Base-by-base conservation (phyloP, 176 grass and related monocot genomes). In the Triticum monococcum region DNA sequence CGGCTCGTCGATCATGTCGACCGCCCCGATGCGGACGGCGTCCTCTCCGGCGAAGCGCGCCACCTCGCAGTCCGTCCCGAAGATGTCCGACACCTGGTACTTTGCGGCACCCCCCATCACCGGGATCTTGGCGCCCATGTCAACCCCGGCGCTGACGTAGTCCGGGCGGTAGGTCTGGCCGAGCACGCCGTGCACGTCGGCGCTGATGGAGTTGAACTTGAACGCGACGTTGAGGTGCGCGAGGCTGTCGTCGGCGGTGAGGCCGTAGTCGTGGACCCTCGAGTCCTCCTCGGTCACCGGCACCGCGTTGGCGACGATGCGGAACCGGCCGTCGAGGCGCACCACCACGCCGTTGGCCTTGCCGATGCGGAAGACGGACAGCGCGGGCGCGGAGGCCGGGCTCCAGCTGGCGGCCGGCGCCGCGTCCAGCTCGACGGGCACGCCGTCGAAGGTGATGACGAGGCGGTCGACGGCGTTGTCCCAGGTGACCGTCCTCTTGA, bases 211-310 rank as follows among this genome's bases (percentile, higher is more conserved):
- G 79, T 82, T 16, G 86, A 92, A 92, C 90, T 86, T 92, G 83
- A 92, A 92, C 3, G 72, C 90, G 22, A 89, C 79, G 83, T 92
- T 89, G 78, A 92, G 86, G 86, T 92, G 90, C 36, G 83, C 90
- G 17, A 92, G 83, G 90, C 86, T 86, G 83, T 82, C 90, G 52
- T 89, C 86, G 32, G 78, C 10, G 10, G 40, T 14, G 11, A 92
- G 6, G 14, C 66, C 90, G 83, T 92, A 92, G 7, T 78, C 64
- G 83, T 92, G 90, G 3, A 86, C 8, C 79, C 41, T 64, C 20
- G 90, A 92, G 83, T 92, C 90, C 86, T 92, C 86, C 56, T 86
- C 86, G 20, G 90, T 92, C 13, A 92, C 87, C 2, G 86, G 86
- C 9, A 92, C 78, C 38, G 87, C 86, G 72, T 83, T 48, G 71